Conservation (phyloP, 2,329 filamentous ascomycete species). For the Alternaria brassicicola region DNA sequence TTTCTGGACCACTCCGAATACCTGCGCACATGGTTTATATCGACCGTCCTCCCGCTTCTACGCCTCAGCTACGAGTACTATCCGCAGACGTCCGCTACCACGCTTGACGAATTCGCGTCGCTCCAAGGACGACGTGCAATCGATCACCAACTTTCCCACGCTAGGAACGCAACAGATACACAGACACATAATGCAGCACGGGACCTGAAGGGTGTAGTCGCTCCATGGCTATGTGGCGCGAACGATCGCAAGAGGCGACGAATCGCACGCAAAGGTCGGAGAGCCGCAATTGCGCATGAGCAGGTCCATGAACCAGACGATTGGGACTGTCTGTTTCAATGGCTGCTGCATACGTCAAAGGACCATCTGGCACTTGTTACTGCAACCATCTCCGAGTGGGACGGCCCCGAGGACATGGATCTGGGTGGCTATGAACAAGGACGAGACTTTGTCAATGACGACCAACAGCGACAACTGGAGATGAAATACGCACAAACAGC, state of each 20-base stretch:
- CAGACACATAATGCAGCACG: constrained; percentile 57
- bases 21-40: constrained; percentile 71
- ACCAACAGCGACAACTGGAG: constrained; percentile 65
- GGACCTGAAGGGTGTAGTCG: constrained; percentile 71
- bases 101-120: constrained; percentile 68
- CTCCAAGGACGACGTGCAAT: constrained; percentile 66
- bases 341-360: constrained; percentile 67
- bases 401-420: constrained; percentile 73
- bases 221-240: constrained; percentile 74
- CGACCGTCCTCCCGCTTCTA: constrained; percentile 70
- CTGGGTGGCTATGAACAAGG: constrained; percentile 63
- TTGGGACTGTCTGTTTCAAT: constrained; percentile 73
- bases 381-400: constrained; percentile 71
- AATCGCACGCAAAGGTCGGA: constrained; percentile 43
- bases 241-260: constrained; percentile 62
- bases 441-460: constrained; percentile 64
- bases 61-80: constrained; percentile 75
- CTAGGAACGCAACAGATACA: constrained; percentile 16
- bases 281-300: constrained; percentile 47
- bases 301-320: constrained; percentile 50
- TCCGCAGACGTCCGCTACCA: constrained; percentile 57
- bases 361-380: constrained; percentile 68
- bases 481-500: constrained; percentile 70
- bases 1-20: constrained; percentile 68
- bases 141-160: constrained; percentile 60